Evolutionary conservation across 495 filamentous ascomycete species (phyloP).

Genomic region (Aspergillus indologenus): DNA sequence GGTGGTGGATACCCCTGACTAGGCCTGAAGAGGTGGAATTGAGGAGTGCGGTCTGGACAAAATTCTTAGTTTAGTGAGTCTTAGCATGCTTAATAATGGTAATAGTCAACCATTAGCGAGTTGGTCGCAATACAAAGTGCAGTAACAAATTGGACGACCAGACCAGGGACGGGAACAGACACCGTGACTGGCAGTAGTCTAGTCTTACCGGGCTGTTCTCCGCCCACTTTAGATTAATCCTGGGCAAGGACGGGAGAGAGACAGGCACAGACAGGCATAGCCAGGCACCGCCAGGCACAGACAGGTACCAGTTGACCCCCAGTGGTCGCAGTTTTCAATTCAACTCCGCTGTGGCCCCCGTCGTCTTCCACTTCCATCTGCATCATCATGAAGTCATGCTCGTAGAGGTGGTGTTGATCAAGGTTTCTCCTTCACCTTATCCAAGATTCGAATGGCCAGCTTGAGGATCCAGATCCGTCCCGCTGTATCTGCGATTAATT

Average conservation of each 20-base stretch:
- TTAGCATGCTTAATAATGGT: background rate
- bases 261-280: background rate
- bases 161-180: background rate
- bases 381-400: background rate
- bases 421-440: background rate
- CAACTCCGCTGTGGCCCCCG: background rate
- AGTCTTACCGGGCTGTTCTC: conserved; percentile 8
- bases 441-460: background rate
- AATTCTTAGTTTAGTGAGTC: background rate
- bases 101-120: background rate
- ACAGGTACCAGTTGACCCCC: background rate
- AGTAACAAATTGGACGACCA: background rate
- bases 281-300: background rate
- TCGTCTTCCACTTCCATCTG: background rate
- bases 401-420: background rate
- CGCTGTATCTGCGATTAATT: conserved; percentile 1
- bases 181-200: background rate
- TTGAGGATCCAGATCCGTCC: conserved; percentile 6
- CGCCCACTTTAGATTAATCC: conserved; percentile 5
- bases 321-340: background rate
- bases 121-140: background rate
- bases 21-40: background rate
- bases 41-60: background rate
- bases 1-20: conserved; percentile 18
- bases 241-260: background rate